Base-by-base conservation (phyloP, 2,329 filamentous ascomycete species). In the Graphilbum ipis-grandicollis region DNA sequence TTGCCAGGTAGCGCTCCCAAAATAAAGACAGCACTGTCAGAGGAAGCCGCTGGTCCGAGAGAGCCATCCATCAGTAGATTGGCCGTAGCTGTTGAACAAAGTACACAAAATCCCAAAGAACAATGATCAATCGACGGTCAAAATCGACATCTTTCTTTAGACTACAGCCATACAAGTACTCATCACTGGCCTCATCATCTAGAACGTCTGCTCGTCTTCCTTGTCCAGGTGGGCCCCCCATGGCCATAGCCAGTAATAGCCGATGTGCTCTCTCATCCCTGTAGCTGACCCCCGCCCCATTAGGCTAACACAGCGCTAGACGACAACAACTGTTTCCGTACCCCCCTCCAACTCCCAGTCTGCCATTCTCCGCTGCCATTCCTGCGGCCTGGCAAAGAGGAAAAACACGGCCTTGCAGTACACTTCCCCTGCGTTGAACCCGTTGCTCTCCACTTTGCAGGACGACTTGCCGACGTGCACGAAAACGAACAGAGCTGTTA, bases 21-120 rank as follows among this genome's bases (percentile, higher is more conserved):
- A n/a, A n/a, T n/a, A n/a, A n/a, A n/a, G n/a, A n/a, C n/a, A n/a
- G n/a, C n/a, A n/a, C n/a, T n/a, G n/a, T n/a, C n/a, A n/a, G n/a
- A n/a, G n/a, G n/a, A n/a, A n/a, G n/a, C n/a, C n/a, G n/a, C n/a
- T n/a, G n/a, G n/a, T n/a, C n/a, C n/a, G n/a, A n/a, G n/a, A n/a
- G n/a, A n/a, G n/a, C n/a, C n/a, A n/a, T n/a, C n/a, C n/a, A n/a
- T n/a, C n/a, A n/a, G 21, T 10, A 7, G 18, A 25, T 17, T 15
- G 13, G 35, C 9, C 14, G 17, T 5, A n/a, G 3, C 28, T 30
- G 23, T 25, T 18, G 38, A 42, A 40, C 40, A 40, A 42, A 38
- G 33, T 33, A 30, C 32, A 36, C 36, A 36, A 34, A 25, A 15
- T 37, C 36, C 25, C 39, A 31, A 21, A 18, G 9, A n/a, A n/a